These are phyloP conservation scores for Agrostemma githago DNA, from an alignment of 148 eudicot genomes.

Conservation along the genomic window DNA sequence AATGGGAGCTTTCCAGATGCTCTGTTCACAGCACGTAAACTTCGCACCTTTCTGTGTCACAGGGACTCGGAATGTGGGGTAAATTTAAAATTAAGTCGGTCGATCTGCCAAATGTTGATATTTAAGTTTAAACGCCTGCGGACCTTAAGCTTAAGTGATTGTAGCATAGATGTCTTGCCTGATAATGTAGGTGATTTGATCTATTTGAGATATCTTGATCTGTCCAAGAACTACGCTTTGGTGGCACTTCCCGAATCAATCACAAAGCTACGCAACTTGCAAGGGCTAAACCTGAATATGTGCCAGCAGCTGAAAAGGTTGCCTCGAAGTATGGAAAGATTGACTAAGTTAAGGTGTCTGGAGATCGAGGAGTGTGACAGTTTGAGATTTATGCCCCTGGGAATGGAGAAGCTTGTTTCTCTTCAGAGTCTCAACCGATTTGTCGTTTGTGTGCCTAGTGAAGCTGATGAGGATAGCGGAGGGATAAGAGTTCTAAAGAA, in stretches of 20 bases:
- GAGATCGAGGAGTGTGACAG: slow-evolving; percentile 12
- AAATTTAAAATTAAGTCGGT: slow-evolving; percentile 2
- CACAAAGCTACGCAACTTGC: slow-evolving; percentile 30
- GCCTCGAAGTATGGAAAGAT: slow-evolving; percentile 16
- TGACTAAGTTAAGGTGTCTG: slow-evolving; percentile 22
- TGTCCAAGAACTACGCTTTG: slow-evolving; percentile 12
- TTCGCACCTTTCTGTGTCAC: slow-evolving; percentile 27
- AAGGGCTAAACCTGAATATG: slow-evolving; percentile 9
- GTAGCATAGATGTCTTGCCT: slow-evolving; percentile 25
- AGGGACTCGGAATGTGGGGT: slow-evolving; percentile 14
- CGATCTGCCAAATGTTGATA: slow-evolving; percentile 13
- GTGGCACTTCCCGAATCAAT: slow-evolving; percentile 24
- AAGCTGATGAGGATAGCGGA: not conserved
- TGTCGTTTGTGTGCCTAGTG: slow-evolving; percentile 1
- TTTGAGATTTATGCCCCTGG: slow-evolving; percentile 24
- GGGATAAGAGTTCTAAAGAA: slow-evolving; percentile 1
- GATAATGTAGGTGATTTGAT: slow-evolving; percentile 25
- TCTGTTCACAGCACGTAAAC: slow-evolving; percentile 1
- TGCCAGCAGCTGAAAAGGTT: slow-evolving; percentile 17
- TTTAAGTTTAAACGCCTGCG: slow-evolving; percentile 24
- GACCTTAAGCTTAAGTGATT: slow-evolving; percentile 23
- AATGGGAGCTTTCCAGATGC: slow-evolving; percentile 11
- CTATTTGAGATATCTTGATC: slow-evolving; percentile 41
- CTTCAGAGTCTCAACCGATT: slow-evolving; percentile 17
- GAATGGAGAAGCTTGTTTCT: slow-evolving; percentile 19